These are phyloP conservation scores for Aspergillus calidoustus DNA, from an alignment of 2,329 filamentous ascomycete species.

Conservation along the genomic window DNA sequence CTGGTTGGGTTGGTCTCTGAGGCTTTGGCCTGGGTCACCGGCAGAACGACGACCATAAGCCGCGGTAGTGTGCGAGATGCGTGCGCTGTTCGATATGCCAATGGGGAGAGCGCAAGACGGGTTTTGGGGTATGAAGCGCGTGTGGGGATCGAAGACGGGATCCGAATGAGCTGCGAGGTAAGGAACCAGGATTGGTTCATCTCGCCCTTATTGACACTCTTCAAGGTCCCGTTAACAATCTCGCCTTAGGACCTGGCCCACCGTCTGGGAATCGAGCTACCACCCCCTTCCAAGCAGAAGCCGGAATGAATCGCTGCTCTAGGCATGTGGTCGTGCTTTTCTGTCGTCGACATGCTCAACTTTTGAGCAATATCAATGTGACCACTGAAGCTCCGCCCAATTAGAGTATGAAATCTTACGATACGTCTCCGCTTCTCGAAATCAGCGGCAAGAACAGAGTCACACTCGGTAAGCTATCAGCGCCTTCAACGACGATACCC, in stretches of 20 bases:
- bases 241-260: slow-evolving; percentile 37
- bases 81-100: slow-evolving; percentile 57
- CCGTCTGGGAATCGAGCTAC: slow-evolving; percentile 33
- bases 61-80: slow-evolving; percentile 61
- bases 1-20: slow-evolving; percentile 54
- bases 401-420: not conserved
- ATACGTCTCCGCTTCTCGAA: not conserved
- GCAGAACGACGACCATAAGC: slow-evolving; percentile 53
- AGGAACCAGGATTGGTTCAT: slow-evolving; percentile 17
- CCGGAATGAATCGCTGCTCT: not conserved
- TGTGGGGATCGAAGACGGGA: slow-evolving; percentile 57
- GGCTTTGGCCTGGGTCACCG: slow-evolving; percentile 52
- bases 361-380: not conserved
- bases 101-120: slow-evolving; percentile 55
- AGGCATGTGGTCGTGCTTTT: not conserved
- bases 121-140: slow-evolving; percentile 59
- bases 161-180: slow-evolving; percentile 55
- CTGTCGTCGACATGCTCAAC: not conserved
- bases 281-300: slow-evolving; percentile 11
- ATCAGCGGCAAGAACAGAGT: not conserved
- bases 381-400: not conserved
- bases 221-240: slow-evolving; percentile 10
- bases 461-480: not conserved
- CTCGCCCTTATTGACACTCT: not conserved
- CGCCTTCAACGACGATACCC: not conserved